Percentiles rank a stretch among this genome's conserved stretches.
phyloP scores from a whole-genome alignment of 768 basidiomycete genomes.

The Mycena sanguinolenta region DNA sequence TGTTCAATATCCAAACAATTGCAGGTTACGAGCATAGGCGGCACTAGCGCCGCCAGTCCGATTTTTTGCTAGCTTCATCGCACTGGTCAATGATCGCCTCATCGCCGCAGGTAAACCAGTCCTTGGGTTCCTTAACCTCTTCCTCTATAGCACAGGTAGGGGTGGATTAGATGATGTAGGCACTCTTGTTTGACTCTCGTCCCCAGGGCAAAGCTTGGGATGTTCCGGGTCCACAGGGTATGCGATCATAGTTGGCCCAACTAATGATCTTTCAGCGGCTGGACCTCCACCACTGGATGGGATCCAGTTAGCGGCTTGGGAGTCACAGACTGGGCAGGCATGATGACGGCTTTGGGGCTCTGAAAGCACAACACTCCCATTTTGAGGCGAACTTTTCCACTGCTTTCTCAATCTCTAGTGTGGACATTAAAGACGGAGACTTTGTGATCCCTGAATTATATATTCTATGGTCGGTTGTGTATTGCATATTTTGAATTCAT shows the following conservation, averaged over 20 bases:
- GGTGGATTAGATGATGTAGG: background rate
- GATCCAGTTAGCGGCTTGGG: background rate
- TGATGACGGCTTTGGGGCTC: background rate
- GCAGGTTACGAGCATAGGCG: background rate
- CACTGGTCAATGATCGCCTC: background rate
- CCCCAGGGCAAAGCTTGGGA: background rate
- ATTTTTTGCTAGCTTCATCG: slow-evolving; percentile 7
- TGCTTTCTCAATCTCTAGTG: too few relatives aligned
- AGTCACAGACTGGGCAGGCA: background rate
- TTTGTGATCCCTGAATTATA: too few relatives aligned
- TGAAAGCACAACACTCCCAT: too few relatives aligned
- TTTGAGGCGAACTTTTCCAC: too few relatives aligned
- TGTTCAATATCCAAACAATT: background rate
- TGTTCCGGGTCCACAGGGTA: background rate
- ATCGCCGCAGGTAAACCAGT: background rate
- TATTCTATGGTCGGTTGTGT: too few relatives aligned
- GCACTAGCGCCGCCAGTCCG: background rate
- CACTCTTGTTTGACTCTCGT: background rate
- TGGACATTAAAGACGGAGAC: too few relatives aligned
- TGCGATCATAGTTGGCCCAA: too few relatives aligned
- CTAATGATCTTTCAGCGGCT: background rate
- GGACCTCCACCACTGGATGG: background rate
- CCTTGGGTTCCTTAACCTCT: background rate
- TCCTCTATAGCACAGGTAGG: background rate
- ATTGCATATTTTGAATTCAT: too few relatives aligned